Base-by-base conservation (phyloP, 2,329 filamentous ascomycete species). In the Aspergillus pseudoglaucus region DNA sequence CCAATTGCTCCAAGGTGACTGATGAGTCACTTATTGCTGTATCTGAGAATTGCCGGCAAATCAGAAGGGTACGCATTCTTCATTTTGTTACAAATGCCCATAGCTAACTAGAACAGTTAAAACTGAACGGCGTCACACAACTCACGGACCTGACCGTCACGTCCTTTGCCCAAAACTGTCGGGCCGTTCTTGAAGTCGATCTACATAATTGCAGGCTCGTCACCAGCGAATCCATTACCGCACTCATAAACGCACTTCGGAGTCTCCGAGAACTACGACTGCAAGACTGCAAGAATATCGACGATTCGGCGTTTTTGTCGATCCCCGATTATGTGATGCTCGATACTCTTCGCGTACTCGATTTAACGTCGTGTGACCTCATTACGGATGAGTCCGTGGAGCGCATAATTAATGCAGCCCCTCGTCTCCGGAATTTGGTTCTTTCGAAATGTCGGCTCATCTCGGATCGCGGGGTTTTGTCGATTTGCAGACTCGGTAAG, bases 121-220 rank as follows among this genome's bases (percentile, higher is more conserved):
- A 98, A 80, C 79, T 98, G 52, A 98, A 97, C 68, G 87, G 90
- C 48, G 95, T 93, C 64, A 69, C 72, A n/a, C 87, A 95, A 68
- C 75, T 96, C 30, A 89, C 86, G 35, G 89, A 97, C 64, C 77
- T 79, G 43, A 85, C 90, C 6, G 84, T 97, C 53, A 75, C 88
- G 49, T 87, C 90, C 3, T 94, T 98, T 64, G 91, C 93, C 5
- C 77, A 84, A 41, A 82, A 94, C 68, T 96, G 91, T 65, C 88
- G 84, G 10, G 91, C 95, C 56, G 90, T 98, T 27, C 83, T 98
- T 53, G 93, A 98, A 68, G 95, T 98, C 52, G 93, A 98, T 65
- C 80, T 98, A 12, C 88, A 95, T 58, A 86, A 89, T 58, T 95
- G 93, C 73, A 78, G 76, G 47, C 78, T 83, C 41, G 83, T 98